Percentiles rank a stretch among this genome's conserved stretches.
phyloP scores from a whole-genome alignment of 176 grass and related monocot genomes.

The Puccinellia tenuiflora region DNA sequence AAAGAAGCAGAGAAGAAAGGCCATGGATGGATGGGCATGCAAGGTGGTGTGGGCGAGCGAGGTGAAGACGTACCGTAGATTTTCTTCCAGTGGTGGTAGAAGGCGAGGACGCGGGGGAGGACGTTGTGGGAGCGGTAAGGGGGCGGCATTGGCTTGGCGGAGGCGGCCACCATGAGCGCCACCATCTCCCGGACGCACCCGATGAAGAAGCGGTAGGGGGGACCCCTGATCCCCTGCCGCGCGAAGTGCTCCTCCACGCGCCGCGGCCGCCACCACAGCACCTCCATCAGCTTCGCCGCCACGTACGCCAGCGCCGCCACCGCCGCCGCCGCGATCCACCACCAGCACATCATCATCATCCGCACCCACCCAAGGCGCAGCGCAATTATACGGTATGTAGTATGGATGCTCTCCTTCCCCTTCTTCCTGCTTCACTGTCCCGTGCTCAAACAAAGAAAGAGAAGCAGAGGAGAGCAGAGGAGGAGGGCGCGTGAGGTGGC shows the following conservation, averaged over 20 bases:
- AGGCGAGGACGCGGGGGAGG: slow-evolving; percentile 83
- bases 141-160: slow-evolving; percentile 73
- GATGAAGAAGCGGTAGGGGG: slow-evolving; percentile 85
- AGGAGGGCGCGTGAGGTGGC: slow-evolving; percentile 23
- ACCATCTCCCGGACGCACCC: slow-evolving; percentile 95
- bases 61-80: slow-evolving; percentile 58
- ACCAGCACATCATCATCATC: slow-evolving; percentile 24
- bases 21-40: neutral
- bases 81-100: slow-evolving; percentile 98
- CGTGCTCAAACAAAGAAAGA: neutral
- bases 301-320: slow-evolving; percentile 29
- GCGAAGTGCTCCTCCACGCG: slow-evolving; percentile 85
- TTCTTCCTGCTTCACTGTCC: neutral
- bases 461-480: neutral
- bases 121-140: slow-evolving; percentile 83
- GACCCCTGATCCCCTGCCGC: slow-evolving; percentile 76
- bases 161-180: slow-evolving; percentile 80
- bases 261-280: slow-evolving; percentile 91
- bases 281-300: slow-evolving; percentile 55
- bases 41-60: neutral
- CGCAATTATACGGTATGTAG: too few relatives aligned
- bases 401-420: neutral
- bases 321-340: slow-evolving; percentile 18
- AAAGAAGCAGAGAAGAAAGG: neutral
- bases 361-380: neutral